Conservation (phyloP, 148 eudicot genomes). For the Suaeda aralocaspica region DNA sequence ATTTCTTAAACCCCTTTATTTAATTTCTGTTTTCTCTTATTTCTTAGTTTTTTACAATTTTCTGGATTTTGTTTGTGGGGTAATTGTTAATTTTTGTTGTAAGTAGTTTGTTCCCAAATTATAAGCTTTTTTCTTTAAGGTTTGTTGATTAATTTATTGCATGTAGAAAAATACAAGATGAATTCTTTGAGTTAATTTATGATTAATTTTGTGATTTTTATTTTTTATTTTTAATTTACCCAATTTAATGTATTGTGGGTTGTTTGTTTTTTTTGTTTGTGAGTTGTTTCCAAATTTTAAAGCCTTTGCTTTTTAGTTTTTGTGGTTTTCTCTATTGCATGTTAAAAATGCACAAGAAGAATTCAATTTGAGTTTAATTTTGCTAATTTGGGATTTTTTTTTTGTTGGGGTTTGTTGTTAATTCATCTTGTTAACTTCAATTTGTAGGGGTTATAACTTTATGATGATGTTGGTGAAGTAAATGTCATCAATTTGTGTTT, state of each 20-base stretch:
- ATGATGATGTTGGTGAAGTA: background rate
- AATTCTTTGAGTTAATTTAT: too few relatives aligned
- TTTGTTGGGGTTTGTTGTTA: background rate
- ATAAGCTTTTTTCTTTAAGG: too few relatives aligned
- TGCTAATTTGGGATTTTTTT: background rate
- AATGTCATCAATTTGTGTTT: background rate
- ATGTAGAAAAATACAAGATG: too few relatives aligned
- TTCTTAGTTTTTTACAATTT: background rate
- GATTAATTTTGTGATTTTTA: too few relatives aligned
- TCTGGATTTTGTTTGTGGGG: background rate
- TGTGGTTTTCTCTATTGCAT: conserved; percentile 1
- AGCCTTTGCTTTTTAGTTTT: background rate
- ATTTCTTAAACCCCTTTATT: background rate
- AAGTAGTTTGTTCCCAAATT: too few relatives aligned
- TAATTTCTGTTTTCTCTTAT: background rate
- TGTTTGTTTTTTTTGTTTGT: background rate
- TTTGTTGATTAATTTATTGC: too few relatives aligned
- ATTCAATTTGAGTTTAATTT: background rate
- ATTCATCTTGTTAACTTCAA: background rate
- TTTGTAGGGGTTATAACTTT: conserved; percentile 2
- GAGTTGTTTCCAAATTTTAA: background rate
- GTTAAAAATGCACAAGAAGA: background rate
- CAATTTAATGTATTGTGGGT: background rate
- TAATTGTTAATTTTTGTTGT: too few relatives aligned
- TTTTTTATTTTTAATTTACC: background rate